Evolutionary conservation across 768 basidiomycete species (phyloP).

Genomic region (Imleria badia): DNA sequence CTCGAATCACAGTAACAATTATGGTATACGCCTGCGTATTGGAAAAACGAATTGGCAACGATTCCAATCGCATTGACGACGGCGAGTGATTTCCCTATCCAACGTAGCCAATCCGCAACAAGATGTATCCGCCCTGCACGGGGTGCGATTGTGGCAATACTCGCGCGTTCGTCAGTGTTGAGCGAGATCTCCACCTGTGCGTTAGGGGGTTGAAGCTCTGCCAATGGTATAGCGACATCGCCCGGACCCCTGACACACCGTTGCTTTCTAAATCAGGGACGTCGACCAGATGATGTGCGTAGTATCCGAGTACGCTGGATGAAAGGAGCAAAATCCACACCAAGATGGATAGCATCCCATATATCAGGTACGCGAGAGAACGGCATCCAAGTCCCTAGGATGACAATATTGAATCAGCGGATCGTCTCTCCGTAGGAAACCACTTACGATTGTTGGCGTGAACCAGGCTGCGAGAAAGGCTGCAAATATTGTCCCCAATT

Average conservation of each 20-base stretch:
- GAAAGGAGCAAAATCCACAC: conserved; percentile 32
- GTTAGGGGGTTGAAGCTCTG: not conserved
- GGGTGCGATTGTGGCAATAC: not conserved
- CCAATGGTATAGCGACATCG: not conserved
- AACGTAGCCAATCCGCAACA: conserved; percentile 22
- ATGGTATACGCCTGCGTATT: conserved; percentile 27
- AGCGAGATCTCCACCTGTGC: not conserved
- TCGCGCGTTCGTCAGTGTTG: not conserved
- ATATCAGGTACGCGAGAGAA: conserved; percentile 32
- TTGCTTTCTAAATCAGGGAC: not conserved
- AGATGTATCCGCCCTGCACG: not conserved
- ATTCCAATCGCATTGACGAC: conserved; percentile 27
- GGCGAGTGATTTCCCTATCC: conserved; percentile 29
- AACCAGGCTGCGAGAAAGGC: conserved; percentile 29
- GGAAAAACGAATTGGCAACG: conserved; percentile 29
- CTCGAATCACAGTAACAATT: conserved; percentile 34
- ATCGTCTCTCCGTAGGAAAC: not conserved
- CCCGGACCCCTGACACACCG: not conserved
- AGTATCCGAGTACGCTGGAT: conserved; percentile 29
- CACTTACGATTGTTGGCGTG: conserved; percentile 31
- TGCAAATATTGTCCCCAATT: conserved; percentile 34
- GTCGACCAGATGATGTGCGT: conserved; percentile 9
- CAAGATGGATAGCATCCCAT: conserved; percentile 27
- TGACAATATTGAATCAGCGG: not conserved
- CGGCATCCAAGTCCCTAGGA: conserved; percentile 35